Evolutionary conservation across 148 eudicot species (phyloP), one percentile per base, ranked within the genome.

Genomic region (Rhododendron molle): DNA sequence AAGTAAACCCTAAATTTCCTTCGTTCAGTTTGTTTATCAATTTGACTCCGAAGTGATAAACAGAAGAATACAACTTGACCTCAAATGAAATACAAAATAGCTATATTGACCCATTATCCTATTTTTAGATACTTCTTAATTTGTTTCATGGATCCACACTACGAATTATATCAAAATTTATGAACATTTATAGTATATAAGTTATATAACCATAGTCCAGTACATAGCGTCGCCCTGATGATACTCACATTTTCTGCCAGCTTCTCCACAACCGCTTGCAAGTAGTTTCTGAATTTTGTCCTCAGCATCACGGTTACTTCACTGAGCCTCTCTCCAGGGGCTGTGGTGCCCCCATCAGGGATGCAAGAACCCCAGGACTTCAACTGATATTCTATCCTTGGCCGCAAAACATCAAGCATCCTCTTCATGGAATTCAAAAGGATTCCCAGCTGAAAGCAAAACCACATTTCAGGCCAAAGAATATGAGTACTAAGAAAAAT

Each of bases 371-470:
- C 90, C 94, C 98, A 93, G 28, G 90, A 85, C 90, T 95, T 95
- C 79, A 95, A 60, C 79, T 90, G 92, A 43, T 80, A 80, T 85
- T 95, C 96, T 87, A 93, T 90, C 88, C 87, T 91, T 81, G 98
- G 98, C 72, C 90, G 89, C 78, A 93, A 78, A 38, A 89, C 91
- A 84, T 95, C 94, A 36, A 95, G 94, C 95, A 95, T 91, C 89
- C 95, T 90, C 88, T 93, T 93, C 95, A 95, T 86, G 72, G 98
- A 95, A 88, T 93, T 95, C 89, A 95, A 81, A 38, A 92, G 85
- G 65, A 92, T 82, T 84, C 98, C 98, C 56, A 95, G 88, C 98
- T 95, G 90, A 85, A 78, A 84, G 65, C 5, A 36, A 76, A 77
- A 69, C 15, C 18, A 73, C 46, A 74, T 20, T 34, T 74, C 32